Evolutionary conservation across 2,329 filamentous ascomycete species (phyloP).

Genomic region (Aspergillus chevalieri): DNA sequence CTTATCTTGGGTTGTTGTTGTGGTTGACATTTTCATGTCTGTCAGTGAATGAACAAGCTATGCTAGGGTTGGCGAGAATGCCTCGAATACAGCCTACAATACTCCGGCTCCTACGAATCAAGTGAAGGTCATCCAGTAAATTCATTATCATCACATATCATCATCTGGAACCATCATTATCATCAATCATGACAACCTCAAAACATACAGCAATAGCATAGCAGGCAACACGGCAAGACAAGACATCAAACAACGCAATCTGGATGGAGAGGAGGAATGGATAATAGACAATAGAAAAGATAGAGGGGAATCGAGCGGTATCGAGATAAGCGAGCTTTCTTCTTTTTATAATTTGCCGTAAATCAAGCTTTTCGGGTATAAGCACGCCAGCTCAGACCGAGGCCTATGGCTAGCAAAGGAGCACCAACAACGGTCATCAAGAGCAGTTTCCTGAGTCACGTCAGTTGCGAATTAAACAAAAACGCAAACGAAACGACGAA

Average conservation of each 20-base stretch:
- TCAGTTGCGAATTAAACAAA: constrained; percentile 19
- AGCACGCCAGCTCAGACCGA: constrained; percentile 22
- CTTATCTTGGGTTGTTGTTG: too few relatives aligned
- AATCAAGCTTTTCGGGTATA: constrained; percentile 19
- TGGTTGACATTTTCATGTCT: too few relatives aligned
- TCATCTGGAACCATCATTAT: constrained; percentile 6
- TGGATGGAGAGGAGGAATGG: constrained; percentile 16
- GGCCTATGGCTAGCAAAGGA: constrained; percentile 24
- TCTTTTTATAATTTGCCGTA: constrained; percentile 2
- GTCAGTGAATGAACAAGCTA: too few relatives aligned
- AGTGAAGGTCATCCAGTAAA: background rate
- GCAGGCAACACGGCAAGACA: constrained; percentile 2
- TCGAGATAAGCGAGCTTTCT: constrained; percentile 13
- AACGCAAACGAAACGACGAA: constrained; percentile 9
- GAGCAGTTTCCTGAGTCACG: constrained; percentile 26
- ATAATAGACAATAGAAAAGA: constrained; percentile 20
- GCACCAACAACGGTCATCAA: constrained; percentile 25
- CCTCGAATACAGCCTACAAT: too few relatives aligned
- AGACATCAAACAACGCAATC: constrained; percentile 11
- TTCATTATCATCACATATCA: constrained; percentile 16
- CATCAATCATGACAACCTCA: constrained; percentile 12
- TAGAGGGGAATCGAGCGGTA: constrained; percentile 30
- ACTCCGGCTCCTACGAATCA: background rate
- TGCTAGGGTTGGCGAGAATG: too few relatives aligned
- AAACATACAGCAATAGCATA: background rate